Base-by-base conservation (phyloP, 1,284 basidiomycete species). In the Boletus albobrunnescens region DNA sequence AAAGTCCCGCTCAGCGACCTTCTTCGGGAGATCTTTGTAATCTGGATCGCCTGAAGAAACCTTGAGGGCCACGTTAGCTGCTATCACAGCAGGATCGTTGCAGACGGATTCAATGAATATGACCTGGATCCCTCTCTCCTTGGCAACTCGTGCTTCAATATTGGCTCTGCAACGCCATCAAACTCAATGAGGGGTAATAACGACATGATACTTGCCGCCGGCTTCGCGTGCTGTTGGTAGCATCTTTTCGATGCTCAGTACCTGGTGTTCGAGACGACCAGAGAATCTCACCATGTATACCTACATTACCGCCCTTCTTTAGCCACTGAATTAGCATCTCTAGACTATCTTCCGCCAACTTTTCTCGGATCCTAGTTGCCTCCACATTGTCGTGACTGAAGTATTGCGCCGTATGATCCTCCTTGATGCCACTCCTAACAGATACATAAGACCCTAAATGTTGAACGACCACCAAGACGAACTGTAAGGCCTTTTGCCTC, bases 1-100 rank as follows among this genome's bases (percentile, higher is more conserved):
- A 67, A 99, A 99, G 70, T 99, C 96, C 23, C 72, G 73, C 65
- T 93, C 85, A 30, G 96, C 96, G 46, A 84, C 77, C 61, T 94
- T 91, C 19, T 77, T 84, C 1, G 88, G 87, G 73, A 85, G 89
- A 56, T 90, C 85, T 58, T 89, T 87, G 72, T 99, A 99, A 69
- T 99, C 96, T 0, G 96, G 96, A 71, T 99, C 96, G 4, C 95
- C 95, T 3, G 91, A 94, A 49, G 81, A 82, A 28, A 97, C 94
- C 72, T 99, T 99, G 57, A 98, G 79, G 4, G 91, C 93, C 42
- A 99, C 85, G 63, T 99, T 99, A 32, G 93, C 84, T 0, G 94
- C 93, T 55, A 99, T 94, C 52, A 97, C 79, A 3, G 81, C 85
- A 1, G 94, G 94, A 67, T 99, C 94, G 61, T 93, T 90, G 71